Base-by-base conservation (phyloP, 768 basidiomycete species). In the Rhizopogon roseolus region DNA sequence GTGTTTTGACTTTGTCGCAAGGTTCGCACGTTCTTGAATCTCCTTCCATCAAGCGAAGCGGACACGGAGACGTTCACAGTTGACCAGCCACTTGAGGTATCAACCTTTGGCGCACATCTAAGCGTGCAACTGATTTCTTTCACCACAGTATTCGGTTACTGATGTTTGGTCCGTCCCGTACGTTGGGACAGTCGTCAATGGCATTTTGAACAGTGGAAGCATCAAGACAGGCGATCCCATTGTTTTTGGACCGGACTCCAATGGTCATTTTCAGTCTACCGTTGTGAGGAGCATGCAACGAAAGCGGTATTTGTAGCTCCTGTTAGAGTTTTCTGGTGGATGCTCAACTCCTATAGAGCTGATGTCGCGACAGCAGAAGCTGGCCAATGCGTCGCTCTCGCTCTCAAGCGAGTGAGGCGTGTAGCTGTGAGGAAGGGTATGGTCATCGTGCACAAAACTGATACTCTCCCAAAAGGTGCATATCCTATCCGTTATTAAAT, bases 321-420 rank as follows among this genome's bases (percentile, higher is more conserved):
- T 25, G 49, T 29, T 36, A 14, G 32, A 22, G 16, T 45, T 17
- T 22, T 22, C n/a, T 44, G 29, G 49, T 52, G 17, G 10, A 0
- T 25, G 48, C 60, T 55, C 55, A 50, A 6, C 22, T n/a, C 9
- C 50, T 43, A 50, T 57, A 88, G 94, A 34, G 93, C 89, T 19
- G 77, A 86, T 51, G 93, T 99, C 3, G 76, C 76, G 14, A 78
- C 79, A 13, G 97, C 92, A 0, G 95, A 98, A 62, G 97, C 97
- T 6, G 97, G 97, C 2, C 97, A 99, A 71, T 92, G 90, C 48
- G 94, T 99, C 17, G 90, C 91, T 7, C 76, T 97, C 51, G 97
- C 96, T 4, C 71, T 99, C 28, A 99, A 98, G 74, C 81, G 92
- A 42, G 86, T 97, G 54, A 79, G 88, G 52, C 75, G 91, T 51